phyloP scores from a whole-genome alignment of 2,329 filamentous ascomycete genomes.

The Penicillium freii region DNA sequence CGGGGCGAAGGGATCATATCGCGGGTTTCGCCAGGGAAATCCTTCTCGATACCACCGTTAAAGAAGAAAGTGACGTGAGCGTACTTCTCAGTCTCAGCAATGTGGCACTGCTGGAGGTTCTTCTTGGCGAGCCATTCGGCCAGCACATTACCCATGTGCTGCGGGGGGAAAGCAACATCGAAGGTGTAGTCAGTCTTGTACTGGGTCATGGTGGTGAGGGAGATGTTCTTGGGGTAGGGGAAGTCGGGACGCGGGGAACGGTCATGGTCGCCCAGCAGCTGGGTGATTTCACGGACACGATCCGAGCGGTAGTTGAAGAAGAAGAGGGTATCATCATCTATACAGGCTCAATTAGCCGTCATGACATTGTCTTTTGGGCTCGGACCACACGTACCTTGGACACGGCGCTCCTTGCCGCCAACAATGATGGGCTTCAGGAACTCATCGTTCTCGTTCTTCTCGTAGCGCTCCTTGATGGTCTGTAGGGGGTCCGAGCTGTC shows the following conservation, averaged over 20 bases:
- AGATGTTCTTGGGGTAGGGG: slow-evolving; percentile 83
- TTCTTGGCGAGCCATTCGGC: slow-evolving; percentile 95
- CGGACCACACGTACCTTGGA: slow-evolving; percentile 63
- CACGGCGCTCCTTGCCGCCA: slow-evolving; percentile 77
- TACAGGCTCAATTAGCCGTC: slow-evolving; percentile 19
- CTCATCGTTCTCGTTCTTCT: slow-evolving; percentile 86
- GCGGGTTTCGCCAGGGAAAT: slow-evolving; percentile 84
- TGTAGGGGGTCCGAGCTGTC: slow-evolving; percentile 78
- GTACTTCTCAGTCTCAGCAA: slow-evolving; percentile 99
- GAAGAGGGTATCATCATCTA: slow-evolving; percentile 90
- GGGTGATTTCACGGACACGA: slow-evolving; percentile 92
- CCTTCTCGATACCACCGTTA: slow-evolving; percentile 97
- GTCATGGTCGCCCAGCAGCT: slow-evolving; percentile 88
- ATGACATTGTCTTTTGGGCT: neutral
- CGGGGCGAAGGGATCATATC: slow-evolving; percentile 94
- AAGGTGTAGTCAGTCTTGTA: slow-evolving; percentile 97
- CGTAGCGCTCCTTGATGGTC: slow-evolving; percentile 84
- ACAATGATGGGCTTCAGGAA: slow-evolving; percentile 98
- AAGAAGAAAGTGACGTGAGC: slow-evolving; percentile 99
- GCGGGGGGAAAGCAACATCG: slow-evolving; percentile 86
- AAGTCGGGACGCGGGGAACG: slow-evolving; percentile 88
- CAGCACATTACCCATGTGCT: slow-evolving; percentile 96
- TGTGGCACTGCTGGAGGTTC: slow-evolving; percentile 85
- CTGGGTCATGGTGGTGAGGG: slow-evolving; percentile 93
- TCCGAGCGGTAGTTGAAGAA: slow-evolving; percentile 99